phyloP scores from a whole-genome alignment of 371 early-diverging fungal genomes.

The Mortierella sp. region DNA sequence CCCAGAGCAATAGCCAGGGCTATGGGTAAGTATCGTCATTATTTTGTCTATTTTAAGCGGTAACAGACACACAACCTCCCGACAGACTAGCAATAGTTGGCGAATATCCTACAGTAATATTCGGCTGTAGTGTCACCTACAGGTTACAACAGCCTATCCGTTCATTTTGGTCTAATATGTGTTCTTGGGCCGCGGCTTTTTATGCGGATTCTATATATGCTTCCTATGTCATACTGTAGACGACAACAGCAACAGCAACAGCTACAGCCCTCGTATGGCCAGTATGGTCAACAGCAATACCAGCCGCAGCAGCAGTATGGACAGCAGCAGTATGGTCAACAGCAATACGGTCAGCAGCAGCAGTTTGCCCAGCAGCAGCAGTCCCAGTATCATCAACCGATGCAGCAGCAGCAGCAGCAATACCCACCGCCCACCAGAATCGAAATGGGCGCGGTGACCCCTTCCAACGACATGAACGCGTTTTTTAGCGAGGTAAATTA shows the following conservation, averaged over 20 bases:
- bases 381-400: conserved; percentile 12
- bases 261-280: conserved; percentile 15
- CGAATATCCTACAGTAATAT: too few relatives aligned
- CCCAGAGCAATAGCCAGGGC: background rate
- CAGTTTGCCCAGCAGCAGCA: conserved; percentile 43
- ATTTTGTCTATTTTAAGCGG: conserved; percentile 8
- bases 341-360: conserved; percentile 30
- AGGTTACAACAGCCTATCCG: conserved; percentile 8
- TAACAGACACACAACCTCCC: background rate
- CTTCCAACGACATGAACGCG: conserved; percentile 27
- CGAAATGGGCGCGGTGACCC: conserved; percentile 9
- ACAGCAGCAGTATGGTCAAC: conserved; percentile 29
- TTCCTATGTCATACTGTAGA: conserved; percentile 25
- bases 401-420: conserved; percentile 15
- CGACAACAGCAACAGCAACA: conserved; percentile 19
- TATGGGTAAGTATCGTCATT: background rate
- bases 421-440: conserved; percentile 19
- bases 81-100: too few relatives aligned
- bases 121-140: too few relatives aligned
- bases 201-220: too few relatives aligned
- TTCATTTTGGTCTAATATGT: too few relatives aligned
- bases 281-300: conserved; percentile 11
- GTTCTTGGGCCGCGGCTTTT: too few relatives aligned
- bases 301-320: conserved; percentile 34
- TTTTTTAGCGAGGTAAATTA: conserved; percentile 46